These are phyloP conservation scores for Lanzia echinophila DNA, from an alignment of 2,329 filamentous ascomycete genomes.

Conservation along the genomic window DNA sequence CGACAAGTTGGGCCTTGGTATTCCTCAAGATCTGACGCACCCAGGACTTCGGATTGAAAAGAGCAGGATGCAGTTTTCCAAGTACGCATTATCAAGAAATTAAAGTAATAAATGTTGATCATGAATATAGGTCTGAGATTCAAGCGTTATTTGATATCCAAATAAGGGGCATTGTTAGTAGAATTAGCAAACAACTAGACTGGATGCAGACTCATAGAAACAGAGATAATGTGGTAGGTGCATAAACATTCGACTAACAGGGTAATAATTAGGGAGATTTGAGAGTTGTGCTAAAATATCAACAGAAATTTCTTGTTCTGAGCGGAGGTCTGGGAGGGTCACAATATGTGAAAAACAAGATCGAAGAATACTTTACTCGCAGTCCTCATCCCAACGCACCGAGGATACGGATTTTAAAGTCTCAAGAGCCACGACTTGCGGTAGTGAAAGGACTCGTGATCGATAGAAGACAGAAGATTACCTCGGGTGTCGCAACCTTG, in stretches of 20 bases:
- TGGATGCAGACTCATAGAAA: slow-evolving; percentile 10
- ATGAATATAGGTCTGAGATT: neutral
- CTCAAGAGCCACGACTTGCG: slow-evolving; percentile 47
- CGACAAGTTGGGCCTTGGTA: slow-evolving; percentile 1
- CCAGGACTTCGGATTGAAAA: neutral
- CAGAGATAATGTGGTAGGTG: slow-evolving; percentile 7
- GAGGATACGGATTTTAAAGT: slow-evolving; percentile 36
- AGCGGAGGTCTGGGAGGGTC: slow-evolving; percentile 42
- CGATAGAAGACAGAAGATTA: slow-evolving; percentile 43
- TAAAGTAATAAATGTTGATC: neutral
- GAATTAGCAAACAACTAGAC: slow-evolving; percentile 35
- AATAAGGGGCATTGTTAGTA: slow-evolving; percentile 1
- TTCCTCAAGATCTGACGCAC: neutral
- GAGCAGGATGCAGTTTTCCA: neutral
- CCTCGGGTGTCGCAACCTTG: slow-evolving; percentile 38
- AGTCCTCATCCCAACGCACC: slow-evolving; percentile 33
- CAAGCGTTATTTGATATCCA: slow-evolving; percentile 1
- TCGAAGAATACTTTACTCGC: slow-evolving; percentile 34
- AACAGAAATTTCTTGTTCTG: slow-evolving; percentile 37
- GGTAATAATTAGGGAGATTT: no score
- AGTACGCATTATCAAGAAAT: neutral
- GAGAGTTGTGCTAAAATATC: neutral
- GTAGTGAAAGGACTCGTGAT: slow-evolving; percentile 47
- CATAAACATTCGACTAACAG: neutral
- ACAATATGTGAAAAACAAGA: slow-evolving; percentile 38